These are phyloP conservation scores for Ustilago nuda DNA, from an alignment of 1,284 basidiomycete species.

Conservation along the genomic window DNA sequence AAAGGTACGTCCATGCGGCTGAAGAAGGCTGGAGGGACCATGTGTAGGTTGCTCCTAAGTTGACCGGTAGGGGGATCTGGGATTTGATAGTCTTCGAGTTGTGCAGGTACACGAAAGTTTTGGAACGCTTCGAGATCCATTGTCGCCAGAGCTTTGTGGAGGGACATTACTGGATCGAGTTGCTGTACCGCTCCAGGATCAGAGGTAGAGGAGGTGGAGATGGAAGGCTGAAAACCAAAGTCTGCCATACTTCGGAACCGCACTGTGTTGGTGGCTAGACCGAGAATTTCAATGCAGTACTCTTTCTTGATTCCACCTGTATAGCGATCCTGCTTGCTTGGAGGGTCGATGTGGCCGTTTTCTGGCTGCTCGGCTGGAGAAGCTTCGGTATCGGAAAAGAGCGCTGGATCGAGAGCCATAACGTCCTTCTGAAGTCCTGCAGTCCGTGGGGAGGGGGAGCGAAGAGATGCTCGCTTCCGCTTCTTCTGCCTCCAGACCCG, in stretches of 20 bases:
- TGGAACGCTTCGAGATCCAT: conserved; percentile 58
- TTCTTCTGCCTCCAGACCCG: conserved; percentile 55
- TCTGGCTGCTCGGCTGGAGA: not conserved
- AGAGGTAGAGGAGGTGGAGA: conserved; percentile 15
- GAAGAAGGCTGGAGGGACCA: conserved; percentile 64
- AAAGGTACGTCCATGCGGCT: conserved; percentile 59
- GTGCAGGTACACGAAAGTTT: conserved; percentile 36
- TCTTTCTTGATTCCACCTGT: conserved; percentile 69
- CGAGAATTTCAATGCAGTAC: conserved; percentile 82
- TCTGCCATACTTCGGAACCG: conserved; percentile 77
- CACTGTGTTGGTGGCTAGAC: conserved; percentile 81
- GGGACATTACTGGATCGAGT: conserved; percentile 39
- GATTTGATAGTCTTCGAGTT: conserved; percentile 53
- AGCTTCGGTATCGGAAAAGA: conserved; percentile 8
- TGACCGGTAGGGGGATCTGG: not conserved
- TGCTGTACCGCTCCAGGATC: not conserved
- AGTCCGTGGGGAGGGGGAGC: not conserved
- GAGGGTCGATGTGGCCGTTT: not conserved
- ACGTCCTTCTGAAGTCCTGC: not conserved
- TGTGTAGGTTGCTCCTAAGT: conserved; percentile 46
- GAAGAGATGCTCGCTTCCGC: conserved; percentile 16
- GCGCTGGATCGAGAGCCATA: conserved; percentile 28
- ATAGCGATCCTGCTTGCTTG: conserved; percentile 15
- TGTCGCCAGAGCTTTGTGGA: conserved; percentile 51
- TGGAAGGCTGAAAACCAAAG: conserved; percentile 58